Evolutionary conservation across 176 grass and related monocot genomes (phyloP), one percentile per base, ranked within the genome.

Genomic region (Aegilops sharonensis): DNA sequence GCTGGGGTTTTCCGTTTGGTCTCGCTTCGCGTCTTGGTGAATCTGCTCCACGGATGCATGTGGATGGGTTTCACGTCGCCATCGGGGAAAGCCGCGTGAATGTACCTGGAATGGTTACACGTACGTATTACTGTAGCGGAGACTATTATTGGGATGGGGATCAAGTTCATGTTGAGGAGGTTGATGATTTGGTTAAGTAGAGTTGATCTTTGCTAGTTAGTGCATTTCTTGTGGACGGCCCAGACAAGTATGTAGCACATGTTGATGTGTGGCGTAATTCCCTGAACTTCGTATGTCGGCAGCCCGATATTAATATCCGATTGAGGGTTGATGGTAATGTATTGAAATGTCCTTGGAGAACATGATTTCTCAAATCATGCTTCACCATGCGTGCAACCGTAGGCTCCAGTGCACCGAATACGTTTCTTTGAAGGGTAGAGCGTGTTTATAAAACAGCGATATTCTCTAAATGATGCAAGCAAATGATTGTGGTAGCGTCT

Each of bases 51-150:
- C 65, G 75, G 31, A 25, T 77, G 89, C 43, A 87, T 62, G 81
- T 61, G 75, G 76, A 81, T 76, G 85, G 0, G 76, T 87, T 81
- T 81, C 85, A 15, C 4, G 85, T 88, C 89, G 47, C 61, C 2
- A 2, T 87, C 85, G 0, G 9, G 11, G 61, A 31, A 68, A 4
- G 50, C 11, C 68, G 9, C 27, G 27, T 14, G 45, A 50, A 73
- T 40, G 54, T 27, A 11, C 40, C 6, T 65, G 68, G 56, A 17
- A 87, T 24, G 11, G 25, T 20, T 64, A 29, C 15, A 54, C 50
- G 50, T 54, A 18, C 48, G 48, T 64, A 12, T 64, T 62, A 11
- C 21, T 12, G 10, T 64, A 64, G 61, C 9, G 11, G 61, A 64
- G 23, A 64, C 48, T 1, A 50, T 64, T 27, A 25, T 64, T 11